Evolutionary conservation across 78 protist genomes (phyloP).

Genomic region (Polysphondylium violaceum): DNA sequence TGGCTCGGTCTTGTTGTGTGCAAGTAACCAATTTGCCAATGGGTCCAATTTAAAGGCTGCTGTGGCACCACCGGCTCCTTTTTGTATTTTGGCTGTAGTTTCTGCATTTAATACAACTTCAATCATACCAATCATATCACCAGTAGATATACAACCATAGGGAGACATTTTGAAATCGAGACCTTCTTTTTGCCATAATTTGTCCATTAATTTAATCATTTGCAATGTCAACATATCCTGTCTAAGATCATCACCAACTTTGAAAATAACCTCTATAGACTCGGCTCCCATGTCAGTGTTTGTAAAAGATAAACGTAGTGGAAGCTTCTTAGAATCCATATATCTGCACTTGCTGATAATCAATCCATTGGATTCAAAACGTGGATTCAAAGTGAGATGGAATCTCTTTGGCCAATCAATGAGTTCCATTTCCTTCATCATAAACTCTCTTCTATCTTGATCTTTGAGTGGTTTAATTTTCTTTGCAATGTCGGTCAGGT

Average conservation of each 20-base stretch:
- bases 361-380: conserved; percentile 71
- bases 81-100: conserved; percentile 90
- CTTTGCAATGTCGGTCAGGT: conserved; percentile 47
- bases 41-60: conserved; percentile 88
- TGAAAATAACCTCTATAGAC: conserved; percentile 86
- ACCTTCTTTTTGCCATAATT: conserved; percentile 89
- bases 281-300: conserved; percentile 80
- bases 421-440: conserved; percentile 35
- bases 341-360: conserved; percentile 80
- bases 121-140: conserved; percentile 95
- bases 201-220: conserved; percentile 83
- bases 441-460: conserved; percentile 55
- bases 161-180: conserved; percentile 89
- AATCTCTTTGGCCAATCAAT: conserved; percentile 72
- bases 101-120: conserved; percentile 93
- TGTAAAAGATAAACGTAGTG: conserved; percentile 72
- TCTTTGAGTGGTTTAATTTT: conserved; percentile 58
- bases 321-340: conserved; percentile 95
- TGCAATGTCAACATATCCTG: conserved; percentile 95
- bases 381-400: conserved; percentile 81
- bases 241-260: conserved; percentile 95
- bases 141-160: conserved; percentile 92
- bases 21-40: conserved; percentile 86
- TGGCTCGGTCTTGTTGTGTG: conserved; percentile 52
- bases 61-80: conserved; percentile 87